These are phyloP conservation scores for Amauroascus verrucosus DNA, from an alignment of 2,329 filamentous ascomycete species.

Conservation along the genomic window DNA sequence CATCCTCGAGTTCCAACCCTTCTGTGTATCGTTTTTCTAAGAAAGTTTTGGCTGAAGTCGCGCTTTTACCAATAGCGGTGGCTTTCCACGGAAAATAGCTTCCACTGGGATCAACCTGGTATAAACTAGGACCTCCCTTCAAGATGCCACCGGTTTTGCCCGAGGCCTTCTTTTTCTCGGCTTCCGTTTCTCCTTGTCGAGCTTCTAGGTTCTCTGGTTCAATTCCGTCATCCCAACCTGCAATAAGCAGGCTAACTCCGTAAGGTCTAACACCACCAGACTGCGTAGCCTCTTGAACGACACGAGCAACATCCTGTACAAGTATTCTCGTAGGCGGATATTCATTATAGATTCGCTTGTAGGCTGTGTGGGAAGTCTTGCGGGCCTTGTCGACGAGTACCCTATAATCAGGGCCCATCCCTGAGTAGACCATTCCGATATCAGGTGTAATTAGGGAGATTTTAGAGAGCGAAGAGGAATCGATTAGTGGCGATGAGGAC, in stretches of 20 bases:
- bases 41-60: conserved; percentile 97
- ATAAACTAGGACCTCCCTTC: conserved; percentile 93
- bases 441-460: conserved; percentile 96
- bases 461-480: conserved; percentile 89
- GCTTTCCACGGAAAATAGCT: conserved; percentile 99
- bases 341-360: conserved; percentile 99
- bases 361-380: conserved; percentile 94
- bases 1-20: conserved; percentile 91
- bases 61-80: conserved; percentile 96
- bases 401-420: conserved; percentile 97
- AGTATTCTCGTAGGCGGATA: conserved; percentile 99
- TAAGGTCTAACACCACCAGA: conserved; percentile 95
- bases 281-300: conserved; percentile 98
- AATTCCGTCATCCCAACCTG: conserved; percentile 95
- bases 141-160: conserved; percentile 91
- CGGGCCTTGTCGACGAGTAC: conserved; percentile 95
- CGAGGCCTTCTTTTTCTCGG: conserved; percentile 57
- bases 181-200: conserved; percentile 44
- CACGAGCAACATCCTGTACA: conserved; percentile 92
- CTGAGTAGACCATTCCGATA: conserved; percentile 99
- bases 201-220: conserved; percentile 68
- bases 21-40: conserved; percentile 98
- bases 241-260: conserved; percentile 88
- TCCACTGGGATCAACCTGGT: conserved; percentile 97
- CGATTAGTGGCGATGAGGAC: conserved; percentile 92